Percentiles rank a stretch among this genome's conserved stretches.
Evolutionary conservation across 345 rosid species (phyloP).

Genomic region (Linum trigynum): DNA sequence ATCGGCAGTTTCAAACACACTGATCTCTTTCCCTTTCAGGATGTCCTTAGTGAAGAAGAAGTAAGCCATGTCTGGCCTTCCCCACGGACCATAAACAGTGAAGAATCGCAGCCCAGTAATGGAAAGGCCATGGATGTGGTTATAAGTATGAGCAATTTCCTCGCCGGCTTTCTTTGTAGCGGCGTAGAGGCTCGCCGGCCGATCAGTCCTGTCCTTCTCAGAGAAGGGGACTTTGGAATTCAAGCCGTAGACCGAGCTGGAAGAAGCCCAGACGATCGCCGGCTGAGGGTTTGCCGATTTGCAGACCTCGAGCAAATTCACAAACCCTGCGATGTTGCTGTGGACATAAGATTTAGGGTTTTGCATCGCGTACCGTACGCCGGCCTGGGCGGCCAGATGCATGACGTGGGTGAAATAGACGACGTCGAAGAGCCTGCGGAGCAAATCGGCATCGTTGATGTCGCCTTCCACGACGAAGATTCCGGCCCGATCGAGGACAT

Average conservation of each 20-base stretch:
- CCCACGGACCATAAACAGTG: conserved; percentile 73
- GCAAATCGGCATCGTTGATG: conserved; percentile 38
- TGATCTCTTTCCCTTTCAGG: conserved; percentile 39
- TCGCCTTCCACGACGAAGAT: conserved; percentile 59
- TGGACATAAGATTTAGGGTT: conserved; percentile 56
- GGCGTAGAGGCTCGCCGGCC: background rate
- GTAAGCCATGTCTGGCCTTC: conserved; percentile 68
- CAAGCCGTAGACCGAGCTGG: conserved; percentile 64
- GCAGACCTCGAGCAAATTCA: conserved; percentile 46
- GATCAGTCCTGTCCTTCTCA: conserved; percentile 33
- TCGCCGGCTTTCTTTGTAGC: conserved; percentile 17
- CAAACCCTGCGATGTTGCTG: conserved; percentile 57
- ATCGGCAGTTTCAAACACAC: conserved; percentile 39
- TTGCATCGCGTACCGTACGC: conserved; percentile 59
- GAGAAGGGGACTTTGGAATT: conserved; percentile 58
- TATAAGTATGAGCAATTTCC: conserved; percentile 56
- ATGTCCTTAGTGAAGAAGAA: conserved; percentile 59
- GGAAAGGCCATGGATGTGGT: conserved; percentile 61
- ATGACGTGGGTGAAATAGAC: conserved; percentile 50
- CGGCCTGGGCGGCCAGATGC: conserved; percentile 65
- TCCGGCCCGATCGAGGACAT: conserved; percentile 37
- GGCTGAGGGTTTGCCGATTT: conserved; percentile 55
- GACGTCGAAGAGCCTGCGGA: conserved; percentile 43
- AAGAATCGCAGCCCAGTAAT: conserved; percentile 47
- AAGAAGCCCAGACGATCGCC: conserved; percentile 61